These are phyloP conservation scores for Alternaria atra DNA, from an alignment of 2,329 filamentous ascomycete species.

Conservation along the genomic window DNA sequence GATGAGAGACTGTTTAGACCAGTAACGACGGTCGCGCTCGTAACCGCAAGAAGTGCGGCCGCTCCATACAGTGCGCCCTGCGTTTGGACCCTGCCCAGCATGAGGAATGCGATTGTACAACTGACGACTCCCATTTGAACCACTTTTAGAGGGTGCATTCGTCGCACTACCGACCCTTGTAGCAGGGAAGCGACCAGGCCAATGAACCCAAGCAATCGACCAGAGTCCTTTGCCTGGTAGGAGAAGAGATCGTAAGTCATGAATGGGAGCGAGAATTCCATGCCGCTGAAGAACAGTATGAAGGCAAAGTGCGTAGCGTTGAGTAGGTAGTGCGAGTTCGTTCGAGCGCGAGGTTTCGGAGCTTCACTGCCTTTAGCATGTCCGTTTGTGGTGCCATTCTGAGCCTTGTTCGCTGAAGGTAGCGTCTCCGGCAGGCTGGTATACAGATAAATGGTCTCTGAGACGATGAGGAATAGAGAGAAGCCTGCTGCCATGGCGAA, in stretches of 20 bases:
- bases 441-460: slow-evolving; percentile 90
- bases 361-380: slow-evolving; percentile 28
- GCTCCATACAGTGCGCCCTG: slow-evolving; percentile 79
- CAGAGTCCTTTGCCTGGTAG: slow-evolving; percentile 81
- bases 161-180: slow-evolving; percentile 89
- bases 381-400: slow-evolving; percentile 26
- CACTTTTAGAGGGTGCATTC: slow-evolving; percentile 80
- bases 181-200: slow-evolving; percentile 91
- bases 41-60: slow-evolving; percentile 84
- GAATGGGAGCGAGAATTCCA: slow-evolving; percentile 97
- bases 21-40: slow-evolving; percentile 93
- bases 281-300: slow-evolving; percentile 94
- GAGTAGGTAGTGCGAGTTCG: slow-evolving; percentile 83
- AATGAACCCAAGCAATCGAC: slow-evolving; percentile 86
- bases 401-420: slow-evolving; percentile 56
- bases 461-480: slow-evolving; percentile 81
- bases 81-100: slow-evolving; percentile 75
- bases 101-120: slow-evolving; percentile 80
- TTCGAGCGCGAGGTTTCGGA: slow-evolving; percentile 58
- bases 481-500: slow-evolving; percentile 93
- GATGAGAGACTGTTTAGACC: slow-evolving; percentile 91
- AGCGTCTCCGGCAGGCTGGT: slow-evolving; percentile 85
- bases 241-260: slow-evolving; percentile 95
- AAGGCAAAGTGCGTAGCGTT: slow-evolving; percentile 90
- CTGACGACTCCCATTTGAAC: slow-evolving; percentile 81